Evolutionary conservation across 345 rosid genomes (phyloP), one percentile per base, ranked within the genome.

Genomic region (Eucalyptus curtisii): DNA sequence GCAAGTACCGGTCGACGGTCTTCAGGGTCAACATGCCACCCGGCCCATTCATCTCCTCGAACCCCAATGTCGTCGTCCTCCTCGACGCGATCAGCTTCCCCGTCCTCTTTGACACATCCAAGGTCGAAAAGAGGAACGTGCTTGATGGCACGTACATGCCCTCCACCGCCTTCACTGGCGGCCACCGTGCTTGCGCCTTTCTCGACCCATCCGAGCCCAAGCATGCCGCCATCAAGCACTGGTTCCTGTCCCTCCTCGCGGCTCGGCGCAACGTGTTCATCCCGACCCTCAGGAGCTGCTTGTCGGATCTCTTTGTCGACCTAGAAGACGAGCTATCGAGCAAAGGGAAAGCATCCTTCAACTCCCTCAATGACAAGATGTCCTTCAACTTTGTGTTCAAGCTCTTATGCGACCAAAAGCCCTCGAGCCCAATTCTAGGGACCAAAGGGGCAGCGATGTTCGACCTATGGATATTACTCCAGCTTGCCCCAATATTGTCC

Each of bases 1-100:
- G 44, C 16, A 89, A 91, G 87, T 66, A 92, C 89, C 49, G 87
- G 7, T 93, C 94, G 87, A 94, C 94, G 2, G 87, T 94, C 55
- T 86, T 93, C 89, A 88, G 50, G 49, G 90, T 93, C 53, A 93
- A 94, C 88, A 92, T 94, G 93, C 94, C 95, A 25, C 95, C 94
- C 22, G 95, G 95, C 27, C 95, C 94, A 16, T 94, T 94, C 91
- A 90, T 93, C 87, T 40, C 95, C 22, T 66, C 68, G 13, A 64
- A 87, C 87, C 86, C 94, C 10, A 86, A 42, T 2, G 94, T 93
- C 37, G 50, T 93, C 7, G 86, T 92, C 15, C 66, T 93, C 16
- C 94, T 93, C 17, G 94, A 94, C 25, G 90, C 93, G 8, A 25
- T 88, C 85, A 93, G 94, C 16, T 94, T 94, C 64, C 91, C 92